Base-by-base conservation (phyloP, 192 early-diverging fungal species). In the Cetraspora pellucida region DNA sequence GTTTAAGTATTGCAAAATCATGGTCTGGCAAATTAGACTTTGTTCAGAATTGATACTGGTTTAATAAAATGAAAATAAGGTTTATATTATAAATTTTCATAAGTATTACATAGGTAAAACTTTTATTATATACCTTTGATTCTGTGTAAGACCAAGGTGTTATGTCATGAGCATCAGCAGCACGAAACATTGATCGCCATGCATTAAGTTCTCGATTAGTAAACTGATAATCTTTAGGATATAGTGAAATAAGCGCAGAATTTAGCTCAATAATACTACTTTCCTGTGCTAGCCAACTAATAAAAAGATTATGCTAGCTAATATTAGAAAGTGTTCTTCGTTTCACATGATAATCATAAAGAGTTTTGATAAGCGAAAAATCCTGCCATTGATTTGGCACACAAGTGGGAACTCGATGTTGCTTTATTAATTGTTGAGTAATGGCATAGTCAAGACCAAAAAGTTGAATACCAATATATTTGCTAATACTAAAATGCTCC, bases 11-110 rank as follows among this genome's bases (percentile, higher is more conserved):
- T 65, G 17, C 13, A 43, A n/a, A 17, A n/a, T 65, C 63, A 21
- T 65, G 19, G 13, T 2, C 44, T 65, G 63, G 17, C 37, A 44
- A 9, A 19, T 1, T 30, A 16, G 63, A 65, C 44, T 44, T 65
- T n/a, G 63, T 44, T 6, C 43, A 65, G 44, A 65, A 65, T 65
- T 65, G 17, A 65, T 65, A 45, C 63, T 65, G 27, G 16, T 16
- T 17, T 43, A 44, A 8, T 11, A 45, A 65, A 43, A 7, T 19
- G 8, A 46, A 44, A 19, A 27, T 65, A 37, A 43, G 30, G 17
- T 44, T 21, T 0, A 65, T 44, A 16, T 65, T 44, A 65, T 21
- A n/a, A 16, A 16, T 44, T 25, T 65, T 65, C 3, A 65, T 65
- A 44, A 65, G 9, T 65, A 37, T 2, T 65, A 11, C 9, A 65